Conservation (phyloP, 148 eudicot genomes). For the Vaccinium myrtillus region DNA sequence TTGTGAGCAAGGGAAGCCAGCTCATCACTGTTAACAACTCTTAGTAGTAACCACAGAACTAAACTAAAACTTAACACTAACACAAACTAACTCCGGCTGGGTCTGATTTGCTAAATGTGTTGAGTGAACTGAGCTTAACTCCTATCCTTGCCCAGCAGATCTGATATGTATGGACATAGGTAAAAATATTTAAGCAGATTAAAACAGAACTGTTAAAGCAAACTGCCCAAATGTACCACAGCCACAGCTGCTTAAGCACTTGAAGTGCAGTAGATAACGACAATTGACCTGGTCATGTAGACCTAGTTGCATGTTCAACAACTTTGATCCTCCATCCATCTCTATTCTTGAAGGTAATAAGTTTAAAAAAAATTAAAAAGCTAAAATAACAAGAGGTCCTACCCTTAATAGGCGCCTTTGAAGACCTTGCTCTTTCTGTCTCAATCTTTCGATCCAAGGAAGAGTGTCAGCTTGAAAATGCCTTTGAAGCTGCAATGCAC, state of each 20-base stretch:
- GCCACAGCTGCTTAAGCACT: constrained; percentile 2
- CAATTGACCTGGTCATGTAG: neutral
- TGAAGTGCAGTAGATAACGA: constrained; percentile 5
- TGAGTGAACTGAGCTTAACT: neutral
- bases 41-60: neutral
- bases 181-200: neutral
- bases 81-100: neutral
- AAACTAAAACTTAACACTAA: neutral
- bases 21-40: neutral
- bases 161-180: constrained; percentile 1
- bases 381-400: constrained; percentile 16
- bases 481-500: constrained; percentile 74
- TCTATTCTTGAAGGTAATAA: neutral
- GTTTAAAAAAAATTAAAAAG: neutral
- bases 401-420: constrained; percentile 95
- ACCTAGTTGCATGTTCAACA: neutral
- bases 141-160: neutral
- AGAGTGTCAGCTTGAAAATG: constrained; percentile 94
- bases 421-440: constrained; percentile 90
- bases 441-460: constrained; percentile 89
- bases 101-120: neutral
- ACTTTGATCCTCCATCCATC: neutral
- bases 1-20: neutral
- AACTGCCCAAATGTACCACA: constrained; percentile 8
- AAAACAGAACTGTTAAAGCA: neutral